phyloP scores from a whole-genome alignment of 164 flowering plant genomes.

The Protea cynaroides region DNA sequence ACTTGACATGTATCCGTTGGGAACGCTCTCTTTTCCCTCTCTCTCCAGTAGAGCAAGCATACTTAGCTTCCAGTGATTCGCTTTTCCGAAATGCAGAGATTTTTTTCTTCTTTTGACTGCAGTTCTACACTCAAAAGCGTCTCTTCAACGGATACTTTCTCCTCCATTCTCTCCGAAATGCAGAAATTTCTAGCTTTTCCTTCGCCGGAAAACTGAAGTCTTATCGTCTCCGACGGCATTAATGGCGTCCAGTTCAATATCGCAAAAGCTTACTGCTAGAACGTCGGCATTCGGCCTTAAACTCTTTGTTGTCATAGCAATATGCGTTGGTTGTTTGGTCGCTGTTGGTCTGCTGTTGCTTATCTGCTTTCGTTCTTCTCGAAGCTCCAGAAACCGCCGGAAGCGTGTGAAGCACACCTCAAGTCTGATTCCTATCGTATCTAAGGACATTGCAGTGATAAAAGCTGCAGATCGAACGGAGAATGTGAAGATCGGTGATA shows the following conservation, averaged over 20 bases:
- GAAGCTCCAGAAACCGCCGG: constrained; percentile 32
- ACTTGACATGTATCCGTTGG: constrained; percentile 13
- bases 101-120: neutral
- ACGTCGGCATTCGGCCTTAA: constrained; percentile 40
- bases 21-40: neutral
- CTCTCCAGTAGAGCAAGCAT: neutral
- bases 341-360: constrained; percentile 19
- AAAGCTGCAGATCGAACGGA: constrained; percentile 16
- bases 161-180: neutral
- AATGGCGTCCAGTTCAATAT: neutral
- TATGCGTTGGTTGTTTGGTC: constrained; percentile 18
- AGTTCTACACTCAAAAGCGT: neutral
- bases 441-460: constrained; percentile 40
- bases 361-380: constrained; percentile 25
- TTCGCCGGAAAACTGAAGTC: too few species aligned
- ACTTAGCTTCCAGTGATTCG: constrained; percentile 9
- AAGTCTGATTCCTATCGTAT: constrained; percentile 41
- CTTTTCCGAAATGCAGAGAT: constrained; percentile 8
- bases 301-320: constrained; percentile 36
- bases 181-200: neutral
- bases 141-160: neutral
- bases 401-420: constrained; percentile 40
- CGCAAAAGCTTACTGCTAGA: constrained; percentile 18
- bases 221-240: neutral
- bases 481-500: constrained; percentile 11